Conservation (phyloP, 2,329 filamentous ascomycete species). For the Cladosporium colombiae region DNA sequence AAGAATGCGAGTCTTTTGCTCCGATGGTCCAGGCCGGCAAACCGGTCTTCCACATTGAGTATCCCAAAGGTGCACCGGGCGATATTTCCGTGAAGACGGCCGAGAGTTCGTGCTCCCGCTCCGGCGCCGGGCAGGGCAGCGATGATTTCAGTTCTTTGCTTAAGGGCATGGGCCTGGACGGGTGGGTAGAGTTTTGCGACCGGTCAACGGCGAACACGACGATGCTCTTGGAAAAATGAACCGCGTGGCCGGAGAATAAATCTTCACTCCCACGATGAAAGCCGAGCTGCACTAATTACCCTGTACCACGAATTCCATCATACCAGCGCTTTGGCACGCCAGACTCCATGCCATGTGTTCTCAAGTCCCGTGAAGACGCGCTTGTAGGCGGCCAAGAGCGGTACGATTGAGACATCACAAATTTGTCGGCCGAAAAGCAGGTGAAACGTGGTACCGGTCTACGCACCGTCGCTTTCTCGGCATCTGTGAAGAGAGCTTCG, state of each 20-base stretch:
- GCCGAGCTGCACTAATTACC: background rate
- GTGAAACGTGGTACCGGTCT: background rate
- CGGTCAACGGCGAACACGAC: conserved; percentile 16
- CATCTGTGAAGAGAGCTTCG: background rate
- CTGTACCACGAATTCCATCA: background rate
- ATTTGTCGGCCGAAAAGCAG: background rate
- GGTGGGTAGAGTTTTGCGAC: conserved; percentile 49
- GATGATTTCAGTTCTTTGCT: conserved; percentile 63
- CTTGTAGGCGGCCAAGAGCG: background rate
- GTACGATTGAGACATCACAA: background rate
- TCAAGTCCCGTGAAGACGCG: background rate
- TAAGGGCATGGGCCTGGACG: conserved; percentile 65
- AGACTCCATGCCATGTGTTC: background rate
- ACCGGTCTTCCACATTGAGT: conserved; percentile 74
- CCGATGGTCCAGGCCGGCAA: conserved; percentile 62
- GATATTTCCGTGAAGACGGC: conserved; percentile 34
- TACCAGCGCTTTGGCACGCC: background rate
- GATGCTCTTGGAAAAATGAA: conserved; percentile 2
- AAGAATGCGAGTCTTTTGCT: conserved; percentile 61
- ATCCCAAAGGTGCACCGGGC: conserved; percentile 52
- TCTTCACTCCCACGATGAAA: background rate
- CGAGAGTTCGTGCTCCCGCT: conserved; percentile 46
- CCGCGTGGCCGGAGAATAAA: background rate
- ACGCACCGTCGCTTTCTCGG: background rate
- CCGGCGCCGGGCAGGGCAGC: conserved; percentile 42